Conservation (phyloP, 2,329 filamentous ascomycete genomes). For the Sporothrix pseudoabietina region DNA sequence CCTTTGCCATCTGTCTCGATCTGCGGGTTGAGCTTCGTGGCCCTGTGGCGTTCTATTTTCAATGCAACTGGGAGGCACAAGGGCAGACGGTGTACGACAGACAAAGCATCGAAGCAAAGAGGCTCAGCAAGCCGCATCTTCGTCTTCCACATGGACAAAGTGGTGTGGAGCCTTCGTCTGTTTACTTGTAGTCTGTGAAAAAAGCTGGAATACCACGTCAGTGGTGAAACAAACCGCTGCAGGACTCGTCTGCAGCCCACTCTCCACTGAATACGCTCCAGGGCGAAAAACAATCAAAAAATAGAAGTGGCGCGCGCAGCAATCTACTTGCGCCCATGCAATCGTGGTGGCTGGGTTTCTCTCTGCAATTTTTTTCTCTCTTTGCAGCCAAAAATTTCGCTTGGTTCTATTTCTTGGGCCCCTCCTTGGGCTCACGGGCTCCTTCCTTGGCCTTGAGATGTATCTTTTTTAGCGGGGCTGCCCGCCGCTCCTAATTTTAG, state of each 20-base stretch:
- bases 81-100: not conserved
- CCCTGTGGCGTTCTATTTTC: not conserved
- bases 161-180: not conserved
- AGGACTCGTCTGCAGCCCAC: conserved; percentile 12
- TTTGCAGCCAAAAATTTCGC: not conserved
- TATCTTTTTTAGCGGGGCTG: conserved; percentile 22
- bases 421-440: no score
- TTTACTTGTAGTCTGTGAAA: not conserved
- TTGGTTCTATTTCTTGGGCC: not conserved
- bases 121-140: not conserved
- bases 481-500: conserved; percentile 30
- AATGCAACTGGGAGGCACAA: not conserved
- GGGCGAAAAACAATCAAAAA: not conserved
- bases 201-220: conserved; percentile 20
- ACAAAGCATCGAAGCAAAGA: not conserved
- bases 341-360: conserved; percentile 18
- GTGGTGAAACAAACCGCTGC: conserved; percentile 22
- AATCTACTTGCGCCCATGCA: not conserved
- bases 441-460: not conserved
- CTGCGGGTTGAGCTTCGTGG: conserved; percentile 10
- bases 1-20: not conserved
- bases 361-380: not conserved
- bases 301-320: conserved; percentile 13
- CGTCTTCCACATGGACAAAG: not conserved
- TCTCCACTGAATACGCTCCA: not conserved